These are phyloP conservation scores for Fusarium cicatricum DNA, from an alignment of 2,329 filamentous ascomycete species.

Conservation along the genomic window DNA sequence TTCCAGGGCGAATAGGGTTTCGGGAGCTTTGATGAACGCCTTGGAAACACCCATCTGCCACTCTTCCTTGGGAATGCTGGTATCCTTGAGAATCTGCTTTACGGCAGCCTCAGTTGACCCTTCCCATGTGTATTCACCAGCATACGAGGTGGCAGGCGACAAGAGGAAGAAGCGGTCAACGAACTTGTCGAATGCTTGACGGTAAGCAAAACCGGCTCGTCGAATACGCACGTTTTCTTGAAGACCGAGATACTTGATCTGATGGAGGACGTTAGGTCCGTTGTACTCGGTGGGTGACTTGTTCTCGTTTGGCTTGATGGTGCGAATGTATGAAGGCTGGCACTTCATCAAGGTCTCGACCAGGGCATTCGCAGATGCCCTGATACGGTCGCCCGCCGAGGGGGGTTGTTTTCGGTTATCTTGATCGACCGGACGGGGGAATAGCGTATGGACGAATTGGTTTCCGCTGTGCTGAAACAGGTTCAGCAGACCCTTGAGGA, in stretches of 20 bases:
- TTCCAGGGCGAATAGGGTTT: conserved; percentile 95
- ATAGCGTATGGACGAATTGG: conserved; percentile 84
- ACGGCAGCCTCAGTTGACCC: conserved; percentile 88
- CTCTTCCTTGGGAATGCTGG: conserved; percentile 92
- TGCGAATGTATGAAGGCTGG: conserved; percentile 96
- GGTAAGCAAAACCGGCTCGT: conserved; percentile 94
- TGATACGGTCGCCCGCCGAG: conserved; percentile 96
- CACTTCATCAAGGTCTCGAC: conserved; percentile 97
- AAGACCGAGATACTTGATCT: conserved; percentile 98
- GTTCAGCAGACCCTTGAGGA: conserved; percentile 92
- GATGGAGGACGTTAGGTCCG: conserved; percentile 89
- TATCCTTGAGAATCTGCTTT: conserved; percentile 93
- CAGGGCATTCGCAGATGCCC: conserved; percentile 90
- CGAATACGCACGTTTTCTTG: conserved; percentile 99
- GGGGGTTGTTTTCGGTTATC: conserved; percentile 95
- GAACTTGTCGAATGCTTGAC: conserved; percentile 97
- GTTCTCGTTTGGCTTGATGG: conserved; percentile 99
- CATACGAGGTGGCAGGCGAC: conserved; percentile 93
- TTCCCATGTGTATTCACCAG: conserved; percentile 96
- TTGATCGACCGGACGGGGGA: conserved; percentile 92
- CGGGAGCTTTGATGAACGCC: conserved; percentile 97
- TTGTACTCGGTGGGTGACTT: conserved; percentile 97
- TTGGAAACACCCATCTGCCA: conserved; percentile 98
- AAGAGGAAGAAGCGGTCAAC: conserved; percentile 96
- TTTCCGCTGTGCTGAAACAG: conserved; percentile 87